Percentiles rank a stretch among this genome's conserved stretches.
Evolutionary conservation across 768 basidiomycete genomes (phyloP).

Genomic region (Kwoniella dendrophila): DNA sequence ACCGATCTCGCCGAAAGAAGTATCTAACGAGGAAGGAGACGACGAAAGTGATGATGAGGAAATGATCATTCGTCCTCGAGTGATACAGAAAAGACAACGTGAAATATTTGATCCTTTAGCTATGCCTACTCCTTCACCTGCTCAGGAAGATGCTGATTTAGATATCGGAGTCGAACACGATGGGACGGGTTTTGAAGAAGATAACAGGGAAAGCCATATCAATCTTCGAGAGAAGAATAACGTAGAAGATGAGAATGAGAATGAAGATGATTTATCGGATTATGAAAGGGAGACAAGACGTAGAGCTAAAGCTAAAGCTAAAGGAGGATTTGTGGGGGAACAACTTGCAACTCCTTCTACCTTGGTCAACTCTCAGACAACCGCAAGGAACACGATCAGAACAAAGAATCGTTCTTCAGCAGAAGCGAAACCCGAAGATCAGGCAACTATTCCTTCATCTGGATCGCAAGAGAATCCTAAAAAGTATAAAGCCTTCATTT

Average conservation of each 20-base stretch:
- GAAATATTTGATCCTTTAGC: conserved; percentile 20
- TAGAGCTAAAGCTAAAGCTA: not conserved
- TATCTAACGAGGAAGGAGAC: not conserved
- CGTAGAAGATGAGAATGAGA: conserved; percentile 6
- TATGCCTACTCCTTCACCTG: conserved; percentile 17
- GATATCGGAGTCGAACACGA: not conserved
- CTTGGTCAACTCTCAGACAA: no score
- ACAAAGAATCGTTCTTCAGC: no score
- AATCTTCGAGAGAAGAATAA: not conserved
- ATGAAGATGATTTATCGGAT: conserved; percentile 27
- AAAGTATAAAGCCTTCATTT: no score
- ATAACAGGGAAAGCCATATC: conserved; percentile 9
- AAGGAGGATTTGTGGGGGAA: no score
- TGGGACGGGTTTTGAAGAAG: conserved; percentile 5
- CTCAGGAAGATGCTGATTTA: conserved; percentile 8
- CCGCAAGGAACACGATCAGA: no score
- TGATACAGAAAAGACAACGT: not conserved
- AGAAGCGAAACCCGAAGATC: no score
- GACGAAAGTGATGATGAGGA: conserved; percentile 27
- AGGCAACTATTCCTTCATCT: no score
- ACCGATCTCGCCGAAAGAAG: not conserved
- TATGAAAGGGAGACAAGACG: conserved; percentile 19
- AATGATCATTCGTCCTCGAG: conserved; percentile 7
- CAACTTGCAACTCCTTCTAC: no score
- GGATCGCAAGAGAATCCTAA: no score